These are phyloP conservation scores for Syzygium grande DNA, from an alignment of 345 rosid genomes.

Conservation along the genomic window DNA sequence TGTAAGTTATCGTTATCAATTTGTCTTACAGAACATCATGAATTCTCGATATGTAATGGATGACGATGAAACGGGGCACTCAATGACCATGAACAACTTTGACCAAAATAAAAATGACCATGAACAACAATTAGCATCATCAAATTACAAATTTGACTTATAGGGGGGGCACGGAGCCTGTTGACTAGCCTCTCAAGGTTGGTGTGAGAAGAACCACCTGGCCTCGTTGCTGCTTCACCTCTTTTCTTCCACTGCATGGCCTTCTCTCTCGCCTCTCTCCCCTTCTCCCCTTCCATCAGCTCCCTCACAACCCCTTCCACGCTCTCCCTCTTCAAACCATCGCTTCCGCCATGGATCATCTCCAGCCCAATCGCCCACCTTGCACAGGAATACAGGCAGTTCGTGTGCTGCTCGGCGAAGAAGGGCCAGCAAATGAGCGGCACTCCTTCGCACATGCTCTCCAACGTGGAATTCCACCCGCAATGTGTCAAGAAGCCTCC, in stretches of 20 bases:
- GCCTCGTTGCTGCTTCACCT: constrained; percentile 6
- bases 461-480: constrained; percentile 13
- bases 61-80: not conserved
- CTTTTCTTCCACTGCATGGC: constrained; percentile 8
- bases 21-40: not conserved
- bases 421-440: constrained; percentile 16
- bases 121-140: not conserved
- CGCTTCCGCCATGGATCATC: constrained; percentile 4
- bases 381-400: constrained; percentile 10
- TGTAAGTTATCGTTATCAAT: not conserved
- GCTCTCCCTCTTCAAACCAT: constrained; percentile 11
- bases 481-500: constrained; percentile 7
- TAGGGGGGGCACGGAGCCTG: not conserved
- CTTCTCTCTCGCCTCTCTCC: constrained; percentile 5
- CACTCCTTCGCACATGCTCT: constrained; percentile 7
- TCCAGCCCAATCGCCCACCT: constrained; percentile 32
- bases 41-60: not conserved
- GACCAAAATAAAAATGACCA: not conserved
- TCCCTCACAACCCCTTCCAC: constrained; percentile 15
- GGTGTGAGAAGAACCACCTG: not conserved
- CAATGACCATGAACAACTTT: not conserved
- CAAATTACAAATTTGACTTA: not conserved
- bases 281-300: constrained; percentile 13
- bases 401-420: constrained; percentile 13
- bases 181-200: not conserved